Conservation (phyloP, 2,329 filamentous ascomycete genomes). For the Fusarium odoratissimum region DNA sequence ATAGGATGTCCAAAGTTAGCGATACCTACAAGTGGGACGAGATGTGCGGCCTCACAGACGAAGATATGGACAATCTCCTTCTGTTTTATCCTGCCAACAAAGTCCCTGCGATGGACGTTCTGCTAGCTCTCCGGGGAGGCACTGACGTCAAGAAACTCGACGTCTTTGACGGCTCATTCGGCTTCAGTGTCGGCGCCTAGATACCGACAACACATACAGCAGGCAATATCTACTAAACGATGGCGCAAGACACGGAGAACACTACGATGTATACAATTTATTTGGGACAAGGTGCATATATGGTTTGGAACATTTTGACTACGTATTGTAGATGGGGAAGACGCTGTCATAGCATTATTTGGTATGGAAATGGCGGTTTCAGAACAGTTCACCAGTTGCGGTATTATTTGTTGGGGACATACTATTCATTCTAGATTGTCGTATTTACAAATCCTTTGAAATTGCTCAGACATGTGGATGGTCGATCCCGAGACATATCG, state of each 20-base stretch:
- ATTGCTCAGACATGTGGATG: background rate
- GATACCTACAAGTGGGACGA: slow-evolving; percentile 88
- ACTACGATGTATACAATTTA: slow-evolving; percentile 35
- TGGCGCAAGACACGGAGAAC: slow-evolving; percentile 10
- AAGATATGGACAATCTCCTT: slow-evolving; percentile 86
- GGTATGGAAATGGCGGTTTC: slow-evolving; percentile 5
- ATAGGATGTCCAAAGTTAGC: slow-evolving; percentile 91
- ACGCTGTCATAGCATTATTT: slow-evolving; percentile 9
- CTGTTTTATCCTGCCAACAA: slow-evolving; percentile 73
- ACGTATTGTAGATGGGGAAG: background rate
- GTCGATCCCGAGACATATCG: background rate
- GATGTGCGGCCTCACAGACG: slow-evolving; percentile 82
- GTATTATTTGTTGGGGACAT: background rate
- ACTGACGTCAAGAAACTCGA: slow-evolving; percentile 60
- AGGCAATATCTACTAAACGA: background rate
- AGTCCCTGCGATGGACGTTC: slow-evolving; percentile 65
- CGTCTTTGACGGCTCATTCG: slow-evolving; percentile 69
- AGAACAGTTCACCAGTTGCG: background rate
- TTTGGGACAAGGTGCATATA: slow-evolving; percentile 41
- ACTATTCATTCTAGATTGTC: slow-evolving; percentile 23
- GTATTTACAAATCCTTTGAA: background rate
- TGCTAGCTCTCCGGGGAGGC: slow-evolving; percentile 65
- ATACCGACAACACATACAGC: background rate
- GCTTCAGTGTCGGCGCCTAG: slow-evolving; percentile 64
- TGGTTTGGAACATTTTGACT: slow-evolving; percentile 27